Base-by-base conservation (phyloP, 495 filamentous ascomycete genomes). In the Tuber umbilicatum region DNA sequence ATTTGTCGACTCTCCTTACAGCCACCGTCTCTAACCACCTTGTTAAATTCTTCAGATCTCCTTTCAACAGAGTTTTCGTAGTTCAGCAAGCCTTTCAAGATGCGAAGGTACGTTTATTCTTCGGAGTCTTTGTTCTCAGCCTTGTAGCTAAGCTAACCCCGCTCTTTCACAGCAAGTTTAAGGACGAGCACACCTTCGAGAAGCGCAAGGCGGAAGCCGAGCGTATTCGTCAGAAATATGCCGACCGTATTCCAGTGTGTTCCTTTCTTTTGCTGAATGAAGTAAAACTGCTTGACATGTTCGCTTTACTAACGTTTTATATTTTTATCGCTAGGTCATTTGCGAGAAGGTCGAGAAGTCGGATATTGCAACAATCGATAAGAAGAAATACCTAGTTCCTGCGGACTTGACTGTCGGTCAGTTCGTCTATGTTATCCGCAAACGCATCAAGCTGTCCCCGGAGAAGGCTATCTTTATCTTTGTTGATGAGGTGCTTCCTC, bases 381-480 rank as follows among this genome's bases (percentile, higher is more conserved):
- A 99, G 90, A 99, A 99, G 90, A 99, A 99, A 87, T 99, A 99
- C 83, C 89, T 99, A 12, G 95, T 99, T 27, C 95, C 95, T 1
- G 93, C 95, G 75, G 95, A 99, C 83, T 90, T 99, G 79, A 99
- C 96, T 73, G 95, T 99, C 60, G 95, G 95, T 80, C 95, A 99
- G 90, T 99, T 99, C 84, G 95, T 99, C 86, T 99, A 99, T 84
- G 95, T 99, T 70, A 99, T 99, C 86, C 93, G 95, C 84, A 99
- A 99, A 88, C 91, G 95, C 80, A 99, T 99, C 87, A 99, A 99
- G 92, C 88, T 99, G 72, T 97, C 94, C 17, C 95, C 95, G 12
- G 95, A 99, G 87, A 99, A 99, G 88, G 95, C 95, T 79, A 99
- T 99, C 87, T 99, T 99, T 89, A 99, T 99, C 89, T 99, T 98